These are phyloP conservation scores for Rhodotorula mucilaginosa DNA, from an alignment of 1,284 basidiomycete species.

Conservation along the genomic window DNA sequence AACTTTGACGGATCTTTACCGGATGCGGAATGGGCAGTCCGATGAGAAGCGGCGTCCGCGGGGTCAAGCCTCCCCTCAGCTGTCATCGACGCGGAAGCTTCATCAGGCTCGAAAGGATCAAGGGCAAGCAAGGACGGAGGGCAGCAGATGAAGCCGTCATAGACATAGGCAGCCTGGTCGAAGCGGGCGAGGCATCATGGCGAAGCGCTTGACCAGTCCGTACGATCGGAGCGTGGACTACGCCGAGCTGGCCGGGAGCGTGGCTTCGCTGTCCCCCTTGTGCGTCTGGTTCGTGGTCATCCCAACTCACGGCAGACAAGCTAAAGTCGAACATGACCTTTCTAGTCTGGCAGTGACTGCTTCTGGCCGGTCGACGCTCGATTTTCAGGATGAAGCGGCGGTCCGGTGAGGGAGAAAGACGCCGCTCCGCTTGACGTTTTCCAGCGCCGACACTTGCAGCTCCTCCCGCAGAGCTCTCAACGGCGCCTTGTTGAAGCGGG, in stretches of 20 bases:
- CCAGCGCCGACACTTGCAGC: not conserved
- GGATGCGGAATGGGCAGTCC: too few relatives aligned
- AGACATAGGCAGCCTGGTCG: too few relatives aligned
- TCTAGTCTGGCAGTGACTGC: slow-evolving; percentile 1
- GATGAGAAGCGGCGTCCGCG: too few relatives aligned
- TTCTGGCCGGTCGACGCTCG: slow-evolving; percentile 56
- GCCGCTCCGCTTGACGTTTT: not conserved
- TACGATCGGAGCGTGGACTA: slow-evolving; percentile 63
- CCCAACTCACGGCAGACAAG: too few relatives aligned
- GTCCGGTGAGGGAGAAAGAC: slow-evolving; percentile 58
- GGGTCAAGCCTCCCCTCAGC: too few relatives aligned
- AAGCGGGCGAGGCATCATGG: too few relatives aligned
- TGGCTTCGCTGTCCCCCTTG: slow-evolving; percentile 63
- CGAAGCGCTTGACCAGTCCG: slow-evolving; percentile 41
- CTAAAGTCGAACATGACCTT: too few relatives aligned
- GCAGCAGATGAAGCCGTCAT: too few relatives aligned
- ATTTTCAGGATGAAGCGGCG: slow-evolving; percentile 68
- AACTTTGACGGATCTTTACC: too few relatives aligned
- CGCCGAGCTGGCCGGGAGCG: slow-evolving; percentile 57
- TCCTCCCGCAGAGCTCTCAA: slow-evolving; percentile 62
- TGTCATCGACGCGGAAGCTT: too few relatives aligned
- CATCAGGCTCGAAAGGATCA: too few relatives aligned
- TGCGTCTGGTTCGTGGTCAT: slow-evolving; percentile 49
- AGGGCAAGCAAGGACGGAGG: too few relatives aligned
- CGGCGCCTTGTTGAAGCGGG: slow-evolving; percentile 67